phyloP scores from a whole-genome alignment of 148 eudicot genomes.

The Silene latifolia region DNA sequence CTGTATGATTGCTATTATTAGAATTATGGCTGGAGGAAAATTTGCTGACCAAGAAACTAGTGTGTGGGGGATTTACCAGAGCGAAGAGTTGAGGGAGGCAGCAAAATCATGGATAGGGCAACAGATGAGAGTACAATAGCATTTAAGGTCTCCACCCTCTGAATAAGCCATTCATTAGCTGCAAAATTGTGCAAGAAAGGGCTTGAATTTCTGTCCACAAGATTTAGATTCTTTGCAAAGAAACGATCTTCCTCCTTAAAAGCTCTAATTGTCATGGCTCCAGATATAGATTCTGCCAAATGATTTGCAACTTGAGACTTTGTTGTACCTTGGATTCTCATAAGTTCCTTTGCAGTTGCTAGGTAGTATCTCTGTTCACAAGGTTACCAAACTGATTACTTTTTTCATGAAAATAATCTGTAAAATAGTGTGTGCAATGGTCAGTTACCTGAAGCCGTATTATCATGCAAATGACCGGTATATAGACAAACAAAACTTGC shows the following conservation, averaged over 20 bases:
- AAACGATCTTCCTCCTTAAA: constrained; percentile 81
- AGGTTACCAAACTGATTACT: not conserved
- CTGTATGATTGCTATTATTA: constrained; percentile 35
- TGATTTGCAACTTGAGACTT: constrained; percentile 86
- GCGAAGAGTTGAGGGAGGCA: constrained; percentile 73
- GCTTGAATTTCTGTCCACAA: constrained; percentile 76
- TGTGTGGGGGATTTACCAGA: constrained; percentile 41
- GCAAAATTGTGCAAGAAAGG: constrained; percentile 82
- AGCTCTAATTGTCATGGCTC: constrained; percentile 81
- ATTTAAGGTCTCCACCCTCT: constrained; percentile 68
- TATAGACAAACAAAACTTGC: constrained; percentile 71
- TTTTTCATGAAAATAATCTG: too few relatives aligned
- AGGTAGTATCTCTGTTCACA: constrained; percentile 61
- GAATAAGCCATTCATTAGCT: constrained; percentile 90
- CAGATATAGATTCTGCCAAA: constrained; percentile 82
- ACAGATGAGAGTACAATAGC: constrained; percentile 73
- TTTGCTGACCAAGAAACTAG: too few relatives aligned
- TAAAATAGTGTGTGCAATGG: not conserved
- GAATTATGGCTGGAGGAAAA: not conserved
- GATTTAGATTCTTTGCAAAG: constrained; percentile 60
- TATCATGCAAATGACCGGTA: constrained; percentile 62
- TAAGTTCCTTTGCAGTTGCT: constrained; percentile 70
- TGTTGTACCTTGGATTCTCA: constrained; percentile 87
- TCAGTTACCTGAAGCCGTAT: constrained; percentile 61
- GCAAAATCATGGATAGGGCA: constrained; percentile 82